Evolutionary conservation across 2,329 filamentous ascomycete species (phyloP).

Genomic region (Fusarium hainanense): DNA sequence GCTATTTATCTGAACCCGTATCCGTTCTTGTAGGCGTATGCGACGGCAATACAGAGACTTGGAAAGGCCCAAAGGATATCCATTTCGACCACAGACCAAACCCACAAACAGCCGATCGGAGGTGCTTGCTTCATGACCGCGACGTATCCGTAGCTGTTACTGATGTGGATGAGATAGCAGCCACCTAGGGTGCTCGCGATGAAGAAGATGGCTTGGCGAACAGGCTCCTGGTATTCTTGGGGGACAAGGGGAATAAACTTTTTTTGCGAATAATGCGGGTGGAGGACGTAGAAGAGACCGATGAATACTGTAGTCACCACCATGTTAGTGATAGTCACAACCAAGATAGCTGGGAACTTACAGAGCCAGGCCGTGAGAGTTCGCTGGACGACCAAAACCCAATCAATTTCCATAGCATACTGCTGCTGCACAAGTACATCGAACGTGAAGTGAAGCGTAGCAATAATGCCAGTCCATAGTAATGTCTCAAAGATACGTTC

Average conservation of each 20-base stretch:
- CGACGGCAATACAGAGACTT: conserved; percentile 60
- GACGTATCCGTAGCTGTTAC: conserved; percentile 83
- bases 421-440: conserved; percentile 84
- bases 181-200: conserved; percentile 70
- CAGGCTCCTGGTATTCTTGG: conserved; percentile 55
- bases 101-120: conserved; percentile 89
- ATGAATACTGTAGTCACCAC: conserved; percentile 59
- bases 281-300: conserved; percentile 66
- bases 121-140: conserved; percentile 92
- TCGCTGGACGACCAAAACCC: conserved; percentile 65
- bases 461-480: conserved; percentile 70
- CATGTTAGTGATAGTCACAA: conserved; percentile 1
- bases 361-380: conserved; percentile 64
- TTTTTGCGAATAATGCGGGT: conserved; percentile 63
- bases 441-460: conserved; percentile 80
- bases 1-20: conserved; percentile 55
- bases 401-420: conserved; percentile 75
- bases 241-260: conserved; percentile 63
- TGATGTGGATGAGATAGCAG: conserved; percentile 83
- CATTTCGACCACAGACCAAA: conserved; percentile 93
- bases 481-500: conserved; percentile 66
- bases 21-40: conserved; percentile 61
- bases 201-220: conserved; percentile 73
- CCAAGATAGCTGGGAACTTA: conserved; percentile 49
- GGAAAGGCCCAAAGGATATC: conserved; percentile 72